Evolutionary conservation across 2,329 filamentous ascomycete genomes (phyloP).

Genomic region (Plectosphaerella plurivora): DNA sequence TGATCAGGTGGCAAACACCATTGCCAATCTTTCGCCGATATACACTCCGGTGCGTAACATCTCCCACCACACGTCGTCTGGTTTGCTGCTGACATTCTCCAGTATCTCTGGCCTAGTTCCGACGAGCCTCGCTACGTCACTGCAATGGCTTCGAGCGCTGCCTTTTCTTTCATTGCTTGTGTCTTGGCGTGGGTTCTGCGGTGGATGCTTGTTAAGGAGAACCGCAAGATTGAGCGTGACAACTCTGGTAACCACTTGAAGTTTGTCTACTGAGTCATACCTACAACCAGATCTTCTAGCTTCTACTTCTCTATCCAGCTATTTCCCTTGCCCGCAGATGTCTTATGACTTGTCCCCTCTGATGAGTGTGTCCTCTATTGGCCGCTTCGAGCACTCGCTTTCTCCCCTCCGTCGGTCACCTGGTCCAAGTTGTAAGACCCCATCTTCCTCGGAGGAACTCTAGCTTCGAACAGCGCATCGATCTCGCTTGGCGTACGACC

Average conservation of each 20-base stretch:
- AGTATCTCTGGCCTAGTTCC: conserved; percentile 5
- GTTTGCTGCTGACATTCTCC: too few species aligned
- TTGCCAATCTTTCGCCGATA: conserved; percentile 10
- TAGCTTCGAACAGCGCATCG: conserved; percentile 25
- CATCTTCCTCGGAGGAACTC: conserved; percentile 25
- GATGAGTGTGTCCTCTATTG: too few species aligned
- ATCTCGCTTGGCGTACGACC: conserved; percentile 29
- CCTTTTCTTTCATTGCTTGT: conserved; percentile 15
- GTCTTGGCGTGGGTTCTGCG: conserved; percentile 15
- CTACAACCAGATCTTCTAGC: too few species aligned
- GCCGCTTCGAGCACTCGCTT: too few species aligned
- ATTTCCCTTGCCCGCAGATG: too few species aligned
- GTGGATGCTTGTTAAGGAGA: conserved; percentile 17
- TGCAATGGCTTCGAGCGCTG: conserved; percentile 22
- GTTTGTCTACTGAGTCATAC: neutral
- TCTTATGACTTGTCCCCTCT: too few species aligned
- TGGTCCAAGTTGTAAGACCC: conserved; percentile 11
- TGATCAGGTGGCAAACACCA: conserved; percentile 6
- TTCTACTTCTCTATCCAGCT: too few species aligned
- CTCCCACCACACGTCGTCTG: neutral
- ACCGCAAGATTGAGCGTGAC: conserved; percentile 10
- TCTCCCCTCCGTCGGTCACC: too few species aligned
- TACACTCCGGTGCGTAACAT: conserved; percentile 7
- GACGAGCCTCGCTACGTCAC: conserved; percentile 28
- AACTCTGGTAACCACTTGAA: neutral